phyloP scores from a whole-genome alignment of 768 basidiomycete genomes.

The Hemileccinum impolitum region DNA sequence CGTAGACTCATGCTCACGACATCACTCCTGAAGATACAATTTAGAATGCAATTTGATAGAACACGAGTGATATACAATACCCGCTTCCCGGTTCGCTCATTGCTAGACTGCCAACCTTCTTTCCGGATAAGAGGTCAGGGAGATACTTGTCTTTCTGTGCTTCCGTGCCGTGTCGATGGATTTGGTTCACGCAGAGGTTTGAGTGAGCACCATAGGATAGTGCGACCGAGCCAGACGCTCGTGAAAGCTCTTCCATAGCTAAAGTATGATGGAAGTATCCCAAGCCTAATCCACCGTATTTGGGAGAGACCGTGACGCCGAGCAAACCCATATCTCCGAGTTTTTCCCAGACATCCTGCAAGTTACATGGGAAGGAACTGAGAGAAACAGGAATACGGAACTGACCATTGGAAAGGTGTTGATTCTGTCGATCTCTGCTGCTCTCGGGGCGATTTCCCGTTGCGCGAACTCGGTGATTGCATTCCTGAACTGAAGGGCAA shows the following conservation, averaged over 20 bases:
- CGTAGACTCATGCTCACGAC: conserved; percentile 91
- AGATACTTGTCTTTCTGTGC: conserved; percentile 82
- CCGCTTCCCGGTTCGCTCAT: conserved; percentile 94
- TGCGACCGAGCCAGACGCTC: conserved; percentile 88
- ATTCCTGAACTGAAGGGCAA: conserved; percentile 62
- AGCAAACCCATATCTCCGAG: conserved; percentile 91
- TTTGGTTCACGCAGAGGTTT: conserved; percentile 85
- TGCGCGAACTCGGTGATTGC: conserved; percentile 77
- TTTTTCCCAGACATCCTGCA: conserved; percentile 82
- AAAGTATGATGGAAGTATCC: conserved; percentile 88
- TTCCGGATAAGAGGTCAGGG: conserved; percentile 73
- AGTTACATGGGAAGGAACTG: conserved; percentile 9
- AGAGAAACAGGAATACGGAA: background rate
- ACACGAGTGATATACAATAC: conserved; percentile 10
- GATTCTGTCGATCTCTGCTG: conserved; percentile 80
- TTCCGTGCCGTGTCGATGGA: conserved; percentile 79
- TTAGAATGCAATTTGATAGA: background rate
- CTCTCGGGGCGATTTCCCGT: conserved; percentile 81
- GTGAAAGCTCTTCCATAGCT: conserved; percentile 92
- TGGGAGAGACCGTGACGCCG: conserved; percentile 76
- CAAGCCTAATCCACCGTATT: conserved; percentile 78
- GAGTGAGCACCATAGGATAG: conserved; percentile 92
- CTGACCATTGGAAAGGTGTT: conserved; percentile 78
- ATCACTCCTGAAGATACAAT: conserved; percentile 51
- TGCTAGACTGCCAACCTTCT: conserved; percentile 83